These are phyloP conservation scores for Alternaria triticimaculans DNA, from an alignment of 2,329 filamentous ascomycete genomes.

Conservation along the genomic window DNA sequence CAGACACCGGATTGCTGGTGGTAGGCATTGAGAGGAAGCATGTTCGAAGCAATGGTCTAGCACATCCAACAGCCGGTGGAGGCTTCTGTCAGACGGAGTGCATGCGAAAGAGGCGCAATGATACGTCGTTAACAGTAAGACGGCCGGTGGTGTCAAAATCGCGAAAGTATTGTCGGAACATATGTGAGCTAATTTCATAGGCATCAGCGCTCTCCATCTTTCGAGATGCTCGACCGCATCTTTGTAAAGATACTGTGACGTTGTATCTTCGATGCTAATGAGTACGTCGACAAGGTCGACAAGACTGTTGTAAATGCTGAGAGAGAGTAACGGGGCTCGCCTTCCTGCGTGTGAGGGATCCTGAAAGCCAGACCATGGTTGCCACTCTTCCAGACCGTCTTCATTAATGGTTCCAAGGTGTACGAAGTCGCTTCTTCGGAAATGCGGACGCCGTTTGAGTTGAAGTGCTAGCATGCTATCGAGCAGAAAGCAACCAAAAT, in stretches of 20 bases:
- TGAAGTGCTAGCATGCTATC: constrained; percentile 65
- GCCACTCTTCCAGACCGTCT: constrained; percentile 76
- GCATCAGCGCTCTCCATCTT: constrained; percentile 47
- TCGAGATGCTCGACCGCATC: constrained; percentile 42
- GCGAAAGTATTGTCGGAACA: constrained; percentile 16
- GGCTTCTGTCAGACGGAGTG: constrained; percentile 25
- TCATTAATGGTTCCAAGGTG: constrained; percentile 62
- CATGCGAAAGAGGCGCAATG: constrained; percentile 30
- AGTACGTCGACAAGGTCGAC: constrained; percentile 43
- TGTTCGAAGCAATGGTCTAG: constrained; percentile 33
- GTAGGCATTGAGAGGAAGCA: constrained; percentile 29
- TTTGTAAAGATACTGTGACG: not conserved
- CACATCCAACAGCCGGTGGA: constrained; percentile 27
- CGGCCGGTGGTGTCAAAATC: constrained; percentile 33
- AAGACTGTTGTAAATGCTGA: constrained; percentile 62
- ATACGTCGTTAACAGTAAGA: constrained; percentile 39
- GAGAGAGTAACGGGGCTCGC: constrained; percentile 48
- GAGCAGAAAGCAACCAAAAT: constrained; percentile 67
- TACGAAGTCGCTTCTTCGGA: constrained; percentile 58
- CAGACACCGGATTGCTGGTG: constrained; percentile 37
- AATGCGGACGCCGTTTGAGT: constrained; percentile 59
- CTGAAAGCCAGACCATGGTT: constrained; percentile 67
- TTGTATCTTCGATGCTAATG: constrained; percentile 11
- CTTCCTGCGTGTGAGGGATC: constrained; percentile 26
- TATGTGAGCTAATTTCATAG: constrained; percentile 32